A percentile compares a stretch with the other conserved stretches of the same genome.
Conservation (phyloP, 306 rosid genomes). For the Chamaecrista fasciculata region DNA sequence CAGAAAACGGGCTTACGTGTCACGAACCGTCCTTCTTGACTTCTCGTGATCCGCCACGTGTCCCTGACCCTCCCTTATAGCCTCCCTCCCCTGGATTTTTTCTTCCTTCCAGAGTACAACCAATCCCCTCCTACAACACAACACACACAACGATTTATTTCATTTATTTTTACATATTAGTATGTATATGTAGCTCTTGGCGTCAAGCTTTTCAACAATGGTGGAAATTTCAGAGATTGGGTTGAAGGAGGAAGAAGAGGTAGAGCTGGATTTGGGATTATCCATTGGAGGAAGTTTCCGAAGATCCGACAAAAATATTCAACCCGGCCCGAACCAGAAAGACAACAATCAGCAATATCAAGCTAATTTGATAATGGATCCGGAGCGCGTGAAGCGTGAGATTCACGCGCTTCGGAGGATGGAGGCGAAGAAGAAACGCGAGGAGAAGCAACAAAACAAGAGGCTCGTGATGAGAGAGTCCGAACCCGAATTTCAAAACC, state of each 20-base stretch:
- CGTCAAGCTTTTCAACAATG: conserved; percentile 4
- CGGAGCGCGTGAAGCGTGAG: too few species aligned
- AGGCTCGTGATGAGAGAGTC: neutral
- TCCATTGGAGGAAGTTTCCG: conserved; percentile 59
- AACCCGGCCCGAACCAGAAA: neutral
- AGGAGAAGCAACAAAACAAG: conserved; percentile 25
- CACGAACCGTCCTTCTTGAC: neutral
- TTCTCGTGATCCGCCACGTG: conserved; percentile 17
- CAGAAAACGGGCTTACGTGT: neutral
- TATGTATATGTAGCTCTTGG: neutral
- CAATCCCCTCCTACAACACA: neutral
- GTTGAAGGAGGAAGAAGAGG: conserved; percentile 33
- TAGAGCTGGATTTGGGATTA: conserved; percentile 65
- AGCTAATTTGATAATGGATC: too few species aligned
- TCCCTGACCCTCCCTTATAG: neutral
- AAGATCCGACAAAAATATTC: conserved; percentile 25
- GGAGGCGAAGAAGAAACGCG: conserved; percentile 45
- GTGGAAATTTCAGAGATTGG: conserved; percentile 26
- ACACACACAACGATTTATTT: too few species aligned
- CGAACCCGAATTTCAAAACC: conserved; percentile 2
- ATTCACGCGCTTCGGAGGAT: conserved; percentile 46
- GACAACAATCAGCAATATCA: neutral
- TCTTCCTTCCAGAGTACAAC: neutral
- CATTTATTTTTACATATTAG: too few species aligned
- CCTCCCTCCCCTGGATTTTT: neutral